Base-by-base conservation (phyloP, 768 basidiomycete species). In the Auriscalpium orientale region DNA sequence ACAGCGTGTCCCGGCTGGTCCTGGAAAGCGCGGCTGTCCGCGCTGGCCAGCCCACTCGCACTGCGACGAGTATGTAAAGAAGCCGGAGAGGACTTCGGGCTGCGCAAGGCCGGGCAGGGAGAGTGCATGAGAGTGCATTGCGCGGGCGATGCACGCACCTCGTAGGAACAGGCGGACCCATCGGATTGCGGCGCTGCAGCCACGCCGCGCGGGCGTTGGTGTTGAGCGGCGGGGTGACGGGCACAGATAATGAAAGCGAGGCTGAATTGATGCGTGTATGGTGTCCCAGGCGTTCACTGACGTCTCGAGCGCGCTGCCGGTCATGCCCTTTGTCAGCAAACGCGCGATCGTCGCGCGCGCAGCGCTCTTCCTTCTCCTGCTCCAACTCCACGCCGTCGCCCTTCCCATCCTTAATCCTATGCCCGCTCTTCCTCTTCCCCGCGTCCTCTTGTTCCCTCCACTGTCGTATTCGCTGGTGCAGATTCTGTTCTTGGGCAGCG, bases 321-420 rank as follows among this genome's bases (percentile, higher is more conserved):
- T 82, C 67, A 85, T 84, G 9, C 88, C 87, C 59, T 81, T 79
- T 0, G 79, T 81, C 21, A 89, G 74, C 18, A 88, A 70, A 46
- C 80, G 76, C 7, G 83, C 84, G 43, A 89, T 88, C 71, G 85
- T 85, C n/a, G n/a, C n/a, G n/a, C 21, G 76, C 79, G 58, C 82
- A 81, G 36, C 87, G 59, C 38, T 74, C 61, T 75, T 78, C 66
- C 77, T 76, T 49, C 82, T 84, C 63, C 81, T n/a, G n/a, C n/a
- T n/a, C n/a, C n/a, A n/a, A n/a, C n/a, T n/a, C n/a, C n/a, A n/a
- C n/a, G n/a, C n/a, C n/a, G n/a, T n/a, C n/a, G n/a, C n/a, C n/a
- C n/a, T n/a, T n/a, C n/a, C n/a, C n/a, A 84, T 3, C 67, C 35
- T 73, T 76, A 62, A 65, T 70, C 75, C 35, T 72, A 74, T 54